Evolutionary conservation across 345 rosid genomes (phyloP), one percentile per base, ranked within the genome.

Genomic region (Lepidium africanum): DNA sequence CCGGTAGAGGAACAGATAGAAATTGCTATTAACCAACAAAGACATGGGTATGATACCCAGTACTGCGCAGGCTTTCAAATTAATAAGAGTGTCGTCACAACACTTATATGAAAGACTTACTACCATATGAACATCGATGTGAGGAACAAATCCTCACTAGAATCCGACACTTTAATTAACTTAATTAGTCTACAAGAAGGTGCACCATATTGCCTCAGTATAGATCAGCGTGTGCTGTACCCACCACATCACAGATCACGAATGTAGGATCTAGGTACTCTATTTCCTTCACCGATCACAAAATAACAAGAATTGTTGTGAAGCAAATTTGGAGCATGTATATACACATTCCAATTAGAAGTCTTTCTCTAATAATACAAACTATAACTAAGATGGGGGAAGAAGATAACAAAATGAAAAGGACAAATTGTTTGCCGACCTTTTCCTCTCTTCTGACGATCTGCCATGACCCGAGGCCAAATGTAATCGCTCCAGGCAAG

Each of bases 401-500:
- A 65, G 65, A 55, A 54, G 49, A 33, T 10, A 9, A 17, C 16
- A 38, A 48, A 70, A 51, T 2, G 53, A 32, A 54, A 46, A 67
- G 55, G 47, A 15, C 32, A 2, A 62, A 0, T 36, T 39, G 27
- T 63, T 46, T 47, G 53, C 72, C 0, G 15, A 94, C 97, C 93
- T 94, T 94, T 63, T 94, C 99, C 57, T 84, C 89, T 63, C 99
- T 83, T 81, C 99, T 83, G 59, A 89, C 65, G 52, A 94, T 81
- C 81, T 94, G 99, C 99, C 99, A 94, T 74, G 96, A 86, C 10
- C 99, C 99, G 48, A 94, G 99, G 33, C 97, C 97, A 65, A 94
- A 94, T 51, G 93, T 77, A 61, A 91, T 80, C 51, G 88, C 96
- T 65, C 96, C 99, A 53, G 97, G 97, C 56, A 94, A 61, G 75